Conservation (phyloP, 1,139 yeast species). For the Suhomyces bokatorum region DNA sequence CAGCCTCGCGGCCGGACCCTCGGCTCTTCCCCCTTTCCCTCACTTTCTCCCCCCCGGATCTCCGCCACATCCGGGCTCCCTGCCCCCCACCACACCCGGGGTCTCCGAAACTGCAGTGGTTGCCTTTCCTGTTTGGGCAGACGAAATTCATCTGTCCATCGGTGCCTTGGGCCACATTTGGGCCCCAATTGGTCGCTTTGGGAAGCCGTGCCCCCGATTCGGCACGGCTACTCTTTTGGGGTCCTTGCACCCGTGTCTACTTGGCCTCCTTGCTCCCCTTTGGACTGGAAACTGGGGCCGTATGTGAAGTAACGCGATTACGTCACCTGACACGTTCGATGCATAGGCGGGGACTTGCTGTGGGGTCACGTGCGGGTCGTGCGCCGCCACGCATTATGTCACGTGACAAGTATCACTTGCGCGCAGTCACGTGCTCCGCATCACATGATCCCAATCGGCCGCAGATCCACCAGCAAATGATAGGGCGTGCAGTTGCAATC, state of each 20-base stretch:
- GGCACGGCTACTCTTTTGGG: not conserved
- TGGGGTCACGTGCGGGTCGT: not conserved
- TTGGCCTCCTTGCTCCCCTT: not conserved
- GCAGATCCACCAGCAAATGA: not conserved
- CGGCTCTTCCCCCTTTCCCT: no score
- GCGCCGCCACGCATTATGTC: no score
- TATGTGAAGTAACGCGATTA: not conserved
- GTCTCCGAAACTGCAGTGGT: not conserved
- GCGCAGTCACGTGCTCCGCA: no score
- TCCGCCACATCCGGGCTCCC: no score
- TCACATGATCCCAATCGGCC: not conserved
- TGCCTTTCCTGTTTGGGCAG: not conserved
- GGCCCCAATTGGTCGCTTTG: not conserved
- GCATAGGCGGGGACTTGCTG: conserved; percentile 2
- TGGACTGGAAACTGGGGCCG: not conserved
- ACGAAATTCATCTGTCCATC: not conserved
- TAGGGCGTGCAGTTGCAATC: not conserved
- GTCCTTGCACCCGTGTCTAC: not conserved
- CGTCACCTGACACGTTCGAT: conserved; percentile 4
- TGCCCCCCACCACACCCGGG: no score
- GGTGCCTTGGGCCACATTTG: not conserved
- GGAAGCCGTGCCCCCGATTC: not conserved
- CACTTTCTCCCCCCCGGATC: no score
- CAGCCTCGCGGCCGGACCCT: no score
- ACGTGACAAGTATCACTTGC: no score